These are phyloP conservation scores for Hypoxylon rickii DNA, from an alignment of 495 filamentous ascomycete genomes.

Conservation along the genomic window DNA sequence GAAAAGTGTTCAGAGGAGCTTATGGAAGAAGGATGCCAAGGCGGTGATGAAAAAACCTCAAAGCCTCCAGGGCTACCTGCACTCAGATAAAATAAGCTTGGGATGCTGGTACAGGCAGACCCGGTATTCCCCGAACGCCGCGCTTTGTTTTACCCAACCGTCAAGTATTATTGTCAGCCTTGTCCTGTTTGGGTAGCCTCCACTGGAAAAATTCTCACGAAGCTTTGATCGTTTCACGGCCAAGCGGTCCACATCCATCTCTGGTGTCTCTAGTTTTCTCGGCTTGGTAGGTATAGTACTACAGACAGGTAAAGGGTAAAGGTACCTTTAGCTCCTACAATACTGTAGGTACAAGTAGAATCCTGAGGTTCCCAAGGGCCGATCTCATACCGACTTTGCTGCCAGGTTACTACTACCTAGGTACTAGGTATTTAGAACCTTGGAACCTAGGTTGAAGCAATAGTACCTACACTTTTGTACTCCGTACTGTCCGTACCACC, in stretches of 20 bases:
- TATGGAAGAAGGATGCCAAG: constrained; percentile 19
- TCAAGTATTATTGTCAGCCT: constrained; percentile 33
- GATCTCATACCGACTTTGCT: not conserved
- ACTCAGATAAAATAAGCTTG: constrained; percentile 22
- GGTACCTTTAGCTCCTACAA: no score
- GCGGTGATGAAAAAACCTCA: constrained; percentile 18
- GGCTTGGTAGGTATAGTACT: no score
- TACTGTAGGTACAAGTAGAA: no score
- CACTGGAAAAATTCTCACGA: constrained; percentile 24
- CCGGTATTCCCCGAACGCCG: constrained; percentile 30
- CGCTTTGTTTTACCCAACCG: constrained; percentile 16
- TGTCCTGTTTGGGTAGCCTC: constrained; percentile 40
- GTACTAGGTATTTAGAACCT: not conserved
- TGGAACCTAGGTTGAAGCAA: no score
- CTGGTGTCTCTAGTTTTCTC: no score
- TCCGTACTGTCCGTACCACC: no score
- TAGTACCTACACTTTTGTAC: constrained; percentile 15
- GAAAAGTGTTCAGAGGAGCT: constrained; percentile 3
- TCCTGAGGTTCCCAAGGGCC: constrained; percentile 24
- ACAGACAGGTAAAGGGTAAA: no score
- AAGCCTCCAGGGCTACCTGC: no score
- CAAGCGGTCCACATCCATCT: constrained; percentile 14
- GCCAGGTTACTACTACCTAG: no score
- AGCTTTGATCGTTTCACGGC: constrained; percentile 18
- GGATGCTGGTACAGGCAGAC: constrained; percentile 28